Base-by-base conservation (phyloP, 2,329 filamentous ascomycete species). In the Periconia macrospinosa region DNA sequence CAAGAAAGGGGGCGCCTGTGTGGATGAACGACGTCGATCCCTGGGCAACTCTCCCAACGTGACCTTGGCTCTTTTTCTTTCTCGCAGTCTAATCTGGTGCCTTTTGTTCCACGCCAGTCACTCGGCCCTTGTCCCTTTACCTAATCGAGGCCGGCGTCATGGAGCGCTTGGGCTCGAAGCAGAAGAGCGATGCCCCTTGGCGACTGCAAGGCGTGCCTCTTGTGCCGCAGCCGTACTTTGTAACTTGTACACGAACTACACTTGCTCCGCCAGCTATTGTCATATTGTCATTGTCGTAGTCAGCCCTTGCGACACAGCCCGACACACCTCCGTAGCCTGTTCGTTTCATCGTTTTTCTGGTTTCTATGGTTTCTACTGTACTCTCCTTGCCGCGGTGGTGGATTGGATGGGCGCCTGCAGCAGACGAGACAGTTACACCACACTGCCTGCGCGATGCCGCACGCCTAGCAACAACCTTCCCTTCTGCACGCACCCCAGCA, bases 401-500 rank as follows among this genome's bases (percentile, higher is more conserved):
- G 11, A 10, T 6, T 37, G 33, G 5, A 13, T 37, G 11, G 15
- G 11, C 33, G 15, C 15, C 33, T 50, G 42, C 60, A 55, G 57
- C 52, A 64, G 23, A 27, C 23, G 23, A 27, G 23, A 27, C 23
- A 8, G 23, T 27, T 27, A 27, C 23, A 27, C 23, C 23, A 8
- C 23, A 27, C 23, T 5, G 23, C 8, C 23, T 27, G 23, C 23
- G 23, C 3, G 23, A 37, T 37, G 33, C 33, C 33, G 33, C 33
- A 37, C 11, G 33, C 33, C 33, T 37, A 37, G 33, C 33, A 37
- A 37, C 33, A 27, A 27, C 23, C 23, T 27, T 27, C 23, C 23
- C 68, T 65, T 60, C 69, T 61, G 65, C 69, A 63, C 67, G 55
- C 62, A 49, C 59, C 58, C 57, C 56, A 52, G 50, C 62, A n/a